These are phyloP conservation scores for Suillus americanus DNA, from an alignment of 768 basidiomycete species.

Conservation along the genomic window DNA sequence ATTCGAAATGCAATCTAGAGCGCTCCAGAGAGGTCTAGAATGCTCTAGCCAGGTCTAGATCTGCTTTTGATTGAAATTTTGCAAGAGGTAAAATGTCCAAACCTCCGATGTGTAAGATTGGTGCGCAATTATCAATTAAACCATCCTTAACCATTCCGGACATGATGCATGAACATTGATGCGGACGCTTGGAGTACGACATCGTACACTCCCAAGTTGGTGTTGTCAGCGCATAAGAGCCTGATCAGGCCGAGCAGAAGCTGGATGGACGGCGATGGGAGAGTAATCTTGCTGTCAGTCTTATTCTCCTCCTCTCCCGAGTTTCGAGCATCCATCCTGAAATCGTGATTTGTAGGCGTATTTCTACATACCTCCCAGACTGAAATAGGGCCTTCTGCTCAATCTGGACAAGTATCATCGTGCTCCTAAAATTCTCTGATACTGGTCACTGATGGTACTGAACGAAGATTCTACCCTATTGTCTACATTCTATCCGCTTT, in stretches of 20 bases:
- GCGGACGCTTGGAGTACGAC: slow-evolving; percentile 47
- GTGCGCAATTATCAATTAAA: slow-evolving; percentile 86
- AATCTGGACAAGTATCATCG: slow-evolving; percentile 31
- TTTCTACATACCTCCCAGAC: slow-evolving; percentile 61
- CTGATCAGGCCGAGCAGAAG: slow-evolving; percentile 65
- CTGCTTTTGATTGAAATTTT: no score
- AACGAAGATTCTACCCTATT: slow-evolving; percentile 56
- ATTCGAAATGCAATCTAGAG: no score
- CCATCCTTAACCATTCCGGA: slow-evolving; percentile 30
- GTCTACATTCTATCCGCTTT: slow-evolving; percentile 82
- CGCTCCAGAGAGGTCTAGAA: no score
- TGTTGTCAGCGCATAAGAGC: slow-evolving; percentile 71
- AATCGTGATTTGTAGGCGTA: slow-evolving; percentile 49
- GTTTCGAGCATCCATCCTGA: background rate
- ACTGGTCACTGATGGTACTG: background rate
- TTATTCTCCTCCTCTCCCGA: background rate
- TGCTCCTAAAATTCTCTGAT: slow-evolving; percentile 29
- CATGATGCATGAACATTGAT: background rate
- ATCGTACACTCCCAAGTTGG: slow-evolving; percentile 75
- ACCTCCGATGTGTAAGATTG: no score
- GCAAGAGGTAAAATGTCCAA: no score
- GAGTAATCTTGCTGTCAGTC: slow-evolving; percentile 45
- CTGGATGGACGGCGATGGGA: slow-evolving; percentile 79
- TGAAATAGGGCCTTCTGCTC: slow-evolving; percentile 71
- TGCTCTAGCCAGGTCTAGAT: no score